A percentile compares a stretch with the other conserved stretches of the same genome.
Conservation (phyloP, 2,329 filamentous ascomycete species). For the Xylariales sp. region DNA sequence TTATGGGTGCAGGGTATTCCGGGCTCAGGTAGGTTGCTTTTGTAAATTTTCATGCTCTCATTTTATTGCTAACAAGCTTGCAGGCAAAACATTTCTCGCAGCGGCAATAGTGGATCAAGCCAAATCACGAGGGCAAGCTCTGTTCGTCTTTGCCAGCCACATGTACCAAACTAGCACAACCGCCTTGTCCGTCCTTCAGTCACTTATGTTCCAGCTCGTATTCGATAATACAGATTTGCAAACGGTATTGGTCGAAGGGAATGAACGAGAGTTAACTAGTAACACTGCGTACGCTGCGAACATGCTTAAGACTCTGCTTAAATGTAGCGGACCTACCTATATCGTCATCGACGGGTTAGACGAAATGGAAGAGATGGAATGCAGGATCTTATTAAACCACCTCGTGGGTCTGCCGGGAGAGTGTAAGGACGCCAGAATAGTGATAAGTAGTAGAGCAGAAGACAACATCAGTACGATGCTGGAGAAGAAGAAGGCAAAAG, state of each 20-base stretch:
- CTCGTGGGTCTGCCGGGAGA: constrained; percentile 9
- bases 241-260: constrained; percentile 13
- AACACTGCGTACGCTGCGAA: constrained; percentile 16
- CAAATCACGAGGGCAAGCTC: constrained; percentile 7
- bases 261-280: constrained; percentile 11
- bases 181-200: constrained; percentile 12
- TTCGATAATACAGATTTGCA: constrained; percentile 15
- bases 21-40: constrained; percentile 17
- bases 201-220: constrained; percentile 14
- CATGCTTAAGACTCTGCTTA: constrained; percentile 16
- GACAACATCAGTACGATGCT: constrained; percentile 15
- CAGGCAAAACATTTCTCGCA: constrained; percentile 15
- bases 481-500: constrained; percentile 4
- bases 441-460: constrained; percentile 21
- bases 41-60: too few species aligned
- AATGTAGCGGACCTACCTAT: constrained; percentile 13
- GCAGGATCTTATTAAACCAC: constrained; percentile 10
- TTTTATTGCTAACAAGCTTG: not conserved
- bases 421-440: constrained; percentile 12
- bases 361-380: constrained; percentile 17
- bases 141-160: constrained; percentile 15
- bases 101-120: constrained; percentile 7
- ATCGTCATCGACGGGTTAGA: constrained; percentile 25
- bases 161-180: constrained; percentile 6
- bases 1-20: constrained; percentile 20